phyloP scores from a whole-genome alignment of 1,284 basidiomycete genomes.

The Ganoderma lingzhi region DNA sequence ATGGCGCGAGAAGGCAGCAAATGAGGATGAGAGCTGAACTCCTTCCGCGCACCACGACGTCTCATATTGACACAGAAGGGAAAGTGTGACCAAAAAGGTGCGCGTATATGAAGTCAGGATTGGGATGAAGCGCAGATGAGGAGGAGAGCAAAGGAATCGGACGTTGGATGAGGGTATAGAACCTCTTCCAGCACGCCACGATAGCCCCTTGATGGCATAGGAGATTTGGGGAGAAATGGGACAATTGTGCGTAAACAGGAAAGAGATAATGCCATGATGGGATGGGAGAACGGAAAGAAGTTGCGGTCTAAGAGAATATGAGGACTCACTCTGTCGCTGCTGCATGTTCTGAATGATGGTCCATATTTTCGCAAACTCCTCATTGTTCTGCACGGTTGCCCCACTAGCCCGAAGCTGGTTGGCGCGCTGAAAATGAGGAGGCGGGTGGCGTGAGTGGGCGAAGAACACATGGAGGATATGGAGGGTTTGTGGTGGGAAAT shows the following conservation, averaged over 20 bases:
- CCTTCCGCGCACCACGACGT: background rate
- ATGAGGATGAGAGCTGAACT: background rate
- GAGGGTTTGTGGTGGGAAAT: background rate
- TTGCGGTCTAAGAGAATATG: background rate
- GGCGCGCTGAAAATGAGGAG: slow-evolving; percentile 41
- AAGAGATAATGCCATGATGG: too few species aligned
- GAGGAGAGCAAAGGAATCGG: background rate
- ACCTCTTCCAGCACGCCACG: background rate
- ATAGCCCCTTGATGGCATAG: background rate
- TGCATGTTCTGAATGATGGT: slow-evolving; percentile 41
- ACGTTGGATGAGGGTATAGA: background rate
- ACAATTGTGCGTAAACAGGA: background rate
- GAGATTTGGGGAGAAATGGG: background rate
- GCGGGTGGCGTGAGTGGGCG: background rate
- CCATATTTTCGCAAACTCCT: slow-evolving; percentile 45
- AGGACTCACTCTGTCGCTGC: slow-evolving; percentile 37
- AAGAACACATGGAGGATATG: background rate
- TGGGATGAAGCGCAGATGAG: background rate
- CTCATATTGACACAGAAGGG: background rate
- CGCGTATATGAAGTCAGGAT: too few species aligned
- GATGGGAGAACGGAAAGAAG: background rate
- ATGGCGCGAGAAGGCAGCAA: background rate
- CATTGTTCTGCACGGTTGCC: slow-evolving; percentile 44
- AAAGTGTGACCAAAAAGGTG: too few species aligned
- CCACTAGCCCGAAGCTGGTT: slow-evolving; percentile 43